Percentiles rank a stretch among this genome's conserved stretches.
Evolutionary conservation across 208 protist genomes (phyloP).

Genomic region (Trichomonas tenax): DNA sequence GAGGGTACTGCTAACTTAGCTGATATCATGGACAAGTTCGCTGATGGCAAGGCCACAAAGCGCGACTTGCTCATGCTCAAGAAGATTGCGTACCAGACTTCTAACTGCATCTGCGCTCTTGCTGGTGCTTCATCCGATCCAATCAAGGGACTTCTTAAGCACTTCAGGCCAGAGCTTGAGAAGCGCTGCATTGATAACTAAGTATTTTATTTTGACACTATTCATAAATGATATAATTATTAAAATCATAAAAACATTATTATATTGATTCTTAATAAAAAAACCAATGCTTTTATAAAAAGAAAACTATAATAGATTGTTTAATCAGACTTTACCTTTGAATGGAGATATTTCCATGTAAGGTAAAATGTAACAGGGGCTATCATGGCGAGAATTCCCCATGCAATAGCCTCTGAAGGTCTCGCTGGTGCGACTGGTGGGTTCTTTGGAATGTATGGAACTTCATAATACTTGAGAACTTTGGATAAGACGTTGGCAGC

Average conservation of each 20-base stretch:
- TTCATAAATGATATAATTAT: neutral
- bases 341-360: neutral
- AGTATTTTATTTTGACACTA: neutral
- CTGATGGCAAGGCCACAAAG: constrained; percentile 75
- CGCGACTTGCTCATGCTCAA: constrained; percentile 86
- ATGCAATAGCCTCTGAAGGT: neutral
- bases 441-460: neutral
- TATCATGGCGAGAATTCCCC: neutral
- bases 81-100: neutral
- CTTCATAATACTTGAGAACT: neutral
- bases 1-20: constrained; percentile 80
- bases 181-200: neutral
- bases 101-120: neutral
- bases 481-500: neutral
- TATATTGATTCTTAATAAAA: too few relatives aligned
- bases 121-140: constrained; percentile 1
- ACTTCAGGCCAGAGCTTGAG: neutral
- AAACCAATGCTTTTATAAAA: too few relatives aligned
- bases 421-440: neutral
- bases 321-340: neutral
- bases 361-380: neutral
- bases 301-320: neutral
- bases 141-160: neutral
- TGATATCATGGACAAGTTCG: constrained; percentile 87
- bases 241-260: too few relatives aligned